Conservation (phyloP, 768 basidiomycete species). For the Gymnopilus junonius region DNA sequence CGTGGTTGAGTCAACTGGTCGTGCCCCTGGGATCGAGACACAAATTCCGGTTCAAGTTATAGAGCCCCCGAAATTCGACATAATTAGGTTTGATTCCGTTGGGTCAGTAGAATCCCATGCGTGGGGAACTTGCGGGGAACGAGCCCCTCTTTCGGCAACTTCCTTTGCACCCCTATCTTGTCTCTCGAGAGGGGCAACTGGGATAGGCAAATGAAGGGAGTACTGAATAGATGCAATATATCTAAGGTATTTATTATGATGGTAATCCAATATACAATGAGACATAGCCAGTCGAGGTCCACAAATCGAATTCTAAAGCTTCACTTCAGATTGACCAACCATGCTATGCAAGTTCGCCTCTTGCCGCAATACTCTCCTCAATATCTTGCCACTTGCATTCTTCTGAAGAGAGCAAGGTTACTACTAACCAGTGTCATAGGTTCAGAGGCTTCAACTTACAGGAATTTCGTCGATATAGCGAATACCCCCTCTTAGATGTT, state of each 20-base stretch:
- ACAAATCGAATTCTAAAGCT: background rate
- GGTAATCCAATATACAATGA: background rate
- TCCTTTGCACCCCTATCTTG: too few species aligned
- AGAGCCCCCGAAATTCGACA: background rate
- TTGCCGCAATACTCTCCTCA: constrained; percentile 47
- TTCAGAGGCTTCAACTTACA: constrained; percentile 16
- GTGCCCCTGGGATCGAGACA: too few species aligned
- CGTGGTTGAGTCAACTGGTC: background rate
- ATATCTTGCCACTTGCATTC: constrained; percentile 60
- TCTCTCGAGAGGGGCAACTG: too few species aligned
- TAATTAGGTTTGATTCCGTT: constrained; percentile 13
- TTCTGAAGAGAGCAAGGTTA: constrained; percentile 33
- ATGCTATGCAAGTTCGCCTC: constrained; percentile 18
- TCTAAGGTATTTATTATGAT: background rate
- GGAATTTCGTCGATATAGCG: constrained; percentile 38
- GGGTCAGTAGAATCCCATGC: background rate
- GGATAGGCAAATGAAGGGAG: too few species aligned
- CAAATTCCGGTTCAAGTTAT: background rate
- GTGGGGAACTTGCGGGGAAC: too few species aligned
- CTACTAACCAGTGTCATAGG: background rate
- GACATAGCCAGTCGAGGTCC: background rate
- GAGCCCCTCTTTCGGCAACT: too few species aligned
- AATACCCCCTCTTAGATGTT: constrained; percentile 52
- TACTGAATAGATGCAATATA: background rate
- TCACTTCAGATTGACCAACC: background rate